A percentile compares a stretch with the other conserved stretches of the same genome.
These are phyloP conservation scores for Grigorovia yakushimaensis DNA, from an alignment of 805 yeast genomes.

Conservation along the genomic window DNA sequence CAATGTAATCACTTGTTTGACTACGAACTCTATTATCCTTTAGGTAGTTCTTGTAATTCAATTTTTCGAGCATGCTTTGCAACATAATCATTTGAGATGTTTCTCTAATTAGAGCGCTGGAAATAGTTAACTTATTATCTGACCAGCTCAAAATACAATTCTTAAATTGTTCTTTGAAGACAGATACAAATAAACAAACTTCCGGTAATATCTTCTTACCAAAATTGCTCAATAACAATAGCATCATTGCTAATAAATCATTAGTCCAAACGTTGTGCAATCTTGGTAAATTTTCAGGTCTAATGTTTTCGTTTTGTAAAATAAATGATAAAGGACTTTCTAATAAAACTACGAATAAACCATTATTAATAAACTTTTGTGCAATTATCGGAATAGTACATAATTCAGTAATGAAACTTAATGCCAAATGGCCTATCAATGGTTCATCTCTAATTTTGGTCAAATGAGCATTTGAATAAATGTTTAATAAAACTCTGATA, in stretches of 20 bases:
- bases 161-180: conserved; percentile 57
- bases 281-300: conserved; percentile 41
- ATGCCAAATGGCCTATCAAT: conserved; percentile 59
- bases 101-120: conserved; percentile 49
- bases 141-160: conserved; percentile 63
- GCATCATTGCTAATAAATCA: conserved; percentile 62
- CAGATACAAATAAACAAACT: conserved; percentile 47
- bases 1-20: conserved; percentile 9
- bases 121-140: conserved; percentile 31
- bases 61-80: conserved; percentile 43
- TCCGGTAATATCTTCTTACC: conserved; percentile 60
- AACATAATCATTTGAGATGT: conserved; percentile 60
- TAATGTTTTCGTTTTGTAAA: conserved; percentile 57
- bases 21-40: conserved; percentile 13
- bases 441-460: conserved; percentile 53
- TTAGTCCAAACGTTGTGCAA: conserved; percentile 78
- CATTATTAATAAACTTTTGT: conserved; percentile 50
- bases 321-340: conserved; percentile 65
- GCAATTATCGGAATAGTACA: conserved; percentile 54
- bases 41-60: conserved; percentile 44
- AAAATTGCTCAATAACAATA: conserved; percentile 49
- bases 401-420: conserved; percentile 61
- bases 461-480: conserved; percentile 60
- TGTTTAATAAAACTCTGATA: conserved; percentile 47
- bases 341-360: conserved; percentile 55